These are phyloP conservation scores for Aspergillus baeticus DNA, from an alignment of 495 filamentous ascomycete species.

Conservation along the genomic window DNA sequence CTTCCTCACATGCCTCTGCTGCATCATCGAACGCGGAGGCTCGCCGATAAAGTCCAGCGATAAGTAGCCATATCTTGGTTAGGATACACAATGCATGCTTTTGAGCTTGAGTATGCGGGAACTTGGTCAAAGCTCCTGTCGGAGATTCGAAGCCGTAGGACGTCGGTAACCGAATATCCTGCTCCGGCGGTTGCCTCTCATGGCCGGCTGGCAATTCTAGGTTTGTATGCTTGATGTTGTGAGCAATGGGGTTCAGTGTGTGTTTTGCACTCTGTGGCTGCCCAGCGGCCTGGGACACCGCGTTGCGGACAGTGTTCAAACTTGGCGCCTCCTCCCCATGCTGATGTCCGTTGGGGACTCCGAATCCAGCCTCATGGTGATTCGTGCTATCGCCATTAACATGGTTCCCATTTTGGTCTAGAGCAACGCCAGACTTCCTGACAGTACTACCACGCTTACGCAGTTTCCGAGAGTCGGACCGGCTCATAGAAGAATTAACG, in stretches of 20 bases:
- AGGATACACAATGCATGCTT: constrained; percentile 62
- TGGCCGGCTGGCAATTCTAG: constrained; percentile 47
- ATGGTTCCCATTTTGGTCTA: constrained; percentile 4
- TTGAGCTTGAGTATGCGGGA: constrained; percentile 40
- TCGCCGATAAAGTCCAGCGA: constrained; percentile 81
- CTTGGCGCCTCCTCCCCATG: constrained; percentile 11
- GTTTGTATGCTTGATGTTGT: constrained; percentile 46
- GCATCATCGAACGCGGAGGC: constrained; percentile 77
- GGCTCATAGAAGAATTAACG: constrained; percentile 22
- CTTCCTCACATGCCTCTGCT: constrained; percentile 75
- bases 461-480: constrained; percentile 46
- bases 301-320: constrained; percentile 40
- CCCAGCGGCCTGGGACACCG: constrained; percentile 30
- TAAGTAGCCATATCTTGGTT: constrained; percentile 84
- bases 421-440: constrained; percentile 20
- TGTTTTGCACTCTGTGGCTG: constrained; percentile 34
- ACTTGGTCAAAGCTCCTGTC: constrained; percentile 37
- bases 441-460: constrained; percentile 43
- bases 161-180: constrained; percentile 50
- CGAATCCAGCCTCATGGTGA: neutral
- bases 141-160: constrained; percentile 46
- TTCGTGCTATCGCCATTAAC: constrained; percentile 17
- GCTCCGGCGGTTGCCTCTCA: constrained; percentile 46
- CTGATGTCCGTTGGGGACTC: constrained; percentile 7
- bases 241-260: constrained; percentile 45